phyloP scores from a whole-genome alignment of 306 rosid genomes.

The Prunus dulcis region DNA sequence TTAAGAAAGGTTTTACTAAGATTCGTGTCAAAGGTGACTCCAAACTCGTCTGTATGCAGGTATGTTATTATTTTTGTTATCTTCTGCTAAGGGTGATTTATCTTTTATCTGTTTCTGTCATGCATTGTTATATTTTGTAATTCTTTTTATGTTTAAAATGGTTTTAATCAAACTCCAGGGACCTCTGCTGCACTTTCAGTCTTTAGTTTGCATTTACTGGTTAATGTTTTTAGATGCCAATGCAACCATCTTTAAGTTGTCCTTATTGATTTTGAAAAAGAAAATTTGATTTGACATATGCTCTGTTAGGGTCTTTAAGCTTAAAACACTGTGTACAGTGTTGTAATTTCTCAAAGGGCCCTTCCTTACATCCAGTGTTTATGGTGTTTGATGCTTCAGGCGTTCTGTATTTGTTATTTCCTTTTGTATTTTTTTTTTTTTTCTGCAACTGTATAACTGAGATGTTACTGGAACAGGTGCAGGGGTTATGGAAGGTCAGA shows the following conservation, averaged over 20 bases:
- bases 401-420: background rate
- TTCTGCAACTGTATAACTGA: slow-evolving; percentile 18
- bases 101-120: background rate
- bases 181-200: background rate
- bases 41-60: slow-evolving; percentile 97
- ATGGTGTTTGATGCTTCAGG: background rate
- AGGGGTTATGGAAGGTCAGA: slow-evolving; percentile 79
- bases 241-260: background rate
- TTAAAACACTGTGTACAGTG: background rate
- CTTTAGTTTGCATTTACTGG: background rate
- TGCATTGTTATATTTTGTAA: background rate
- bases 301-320: background rate
- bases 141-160: background rate
- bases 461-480: slow-evolving; percentile 58
- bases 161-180: background rate
- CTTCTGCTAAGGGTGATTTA: background rate
- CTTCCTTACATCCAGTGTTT: background rate
- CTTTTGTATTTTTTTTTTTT: slow-evolving; percentile 4
- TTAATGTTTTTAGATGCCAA: background rate
- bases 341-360: background rate
- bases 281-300: background rate
- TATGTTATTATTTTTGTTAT: slow-evolving; percentile 23
- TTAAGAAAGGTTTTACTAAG: slow-evolving; percentile 65
- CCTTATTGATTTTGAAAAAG: background rate
- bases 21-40: slow-evolving; percentile 79